Evolutionary conservation across 345 rosid genomes (phyloP).

Genomic region (Camelina neglecta): DNA sequence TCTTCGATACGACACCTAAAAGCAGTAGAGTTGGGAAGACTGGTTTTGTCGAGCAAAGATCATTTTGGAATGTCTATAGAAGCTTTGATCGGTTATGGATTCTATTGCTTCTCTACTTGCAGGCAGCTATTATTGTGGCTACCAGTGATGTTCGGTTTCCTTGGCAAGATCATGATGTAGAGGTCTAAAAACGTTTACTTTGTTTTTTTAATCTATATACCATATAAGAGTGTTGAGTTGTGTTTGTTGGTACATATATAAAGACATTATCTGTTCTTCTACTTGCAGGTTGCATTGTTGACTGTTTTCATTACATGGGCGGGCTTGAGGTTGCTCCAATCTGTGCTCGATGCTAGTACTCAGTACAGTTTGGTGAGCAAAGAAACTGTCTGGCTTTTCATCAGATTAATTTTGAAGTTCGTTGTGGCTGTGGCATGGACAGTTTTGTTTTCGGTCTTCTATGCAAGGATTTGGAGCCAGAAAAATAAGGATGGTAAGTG

Average conservation of each 20-base stretch:
- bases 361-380: slow-evolving; percentile 84
- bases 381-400: slow-evolving; percentile 62
- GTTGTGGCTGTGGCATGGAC: slow-evolving; percentile 72
- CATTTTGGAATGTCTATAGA: slow-evolving; percentile 82
- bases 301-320: slow-evolving; percentile 88
- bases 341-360: slow-evolving; percentile 82
- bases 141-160: slow-evolving; percentile 64
- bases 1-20: slow-evolving; percentile 62
- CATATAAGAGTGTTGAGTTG: slow-evolving; percentile 24
- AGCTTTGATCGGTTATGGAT: slow-evolving; percentile 95
- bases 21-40: slow-evolving; percentile 86
- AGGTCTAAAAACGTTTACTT: slow-evolving; percentile 37
- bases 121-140: slow-evolving; percentile 79
- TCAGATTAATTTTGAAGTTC: slow-evolving; percentile 80
- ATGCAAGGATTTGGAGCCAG: slow-evolving; percentile 80
- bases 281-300: slow-evolving; percentile 70
- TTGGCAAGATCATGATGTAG: slow-evolving; percentile 66
- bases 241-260: slow-evolving; percentile 10
- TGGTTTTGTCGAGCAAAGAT: slow-evolving; percentile 94
- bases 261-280: slow-evolving; percentile 9
- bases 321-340: slow-evolving; percentile 68
- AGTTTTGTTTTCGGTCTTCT: slow-evolving; percentile 74
- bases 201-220: slow-evolving; percentile 9
- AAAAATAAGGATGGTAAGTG: slow-evolving; percentile 62
- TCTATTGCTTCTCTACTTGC: slow-evolving; percentile 74